Conservation (phyloP, 352 stramenopile species). For the Globisporangium splendens region DNA sequence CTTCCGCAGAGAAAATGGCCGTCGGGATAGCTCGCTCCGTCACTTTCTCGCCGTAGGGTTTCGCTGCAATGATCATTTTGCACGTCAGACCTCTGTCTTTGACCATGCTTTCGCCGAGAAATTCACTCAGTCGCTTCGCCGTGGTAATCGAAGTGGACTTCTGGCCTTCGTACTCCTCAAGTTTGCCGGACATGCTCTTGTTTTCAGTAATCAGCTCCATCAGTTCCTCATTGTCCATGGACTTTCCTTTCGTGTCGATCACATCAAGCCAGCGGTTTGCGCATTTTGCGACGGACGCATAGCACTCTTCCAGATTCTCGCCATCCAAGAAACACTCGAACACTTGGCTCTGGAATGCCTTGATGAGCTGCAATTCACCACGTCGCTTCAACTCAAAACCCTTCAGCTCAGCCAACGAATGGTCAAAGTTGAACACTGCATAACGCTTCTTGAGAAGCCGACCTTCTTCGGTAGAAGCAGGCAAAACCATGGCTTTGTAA, state of each 20-base stretch:
- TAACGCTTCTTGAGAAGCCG: slow-evolving; percentile 98
- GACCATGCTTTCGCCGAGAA: slow-evolving; percentile 97
- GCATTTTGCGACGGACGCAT: slow-evolving; percentile 94
- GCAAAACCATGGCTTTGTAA: slow-evolving; percentile 98
- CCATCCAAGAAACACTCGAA: slow-evolving; percentile 98
- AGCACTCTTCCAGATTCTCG: slow-evolving; percentile 92
- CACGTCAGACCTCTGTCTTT: slow-evolving; percentile 98
- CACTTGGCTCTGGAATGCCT: slow-evolving; percentile 98
- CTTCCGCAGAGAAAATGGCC: slow-evolving; percentile 97
- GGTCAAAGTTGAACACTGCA: slow-evolving; percentile 85
- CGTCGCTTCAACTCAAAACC: slow-evolving; percentile 99
- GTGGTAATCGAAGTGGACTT: slow-evolving; percentile 98
- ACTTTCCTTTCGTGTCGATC: slow-evolving; percentile 93
- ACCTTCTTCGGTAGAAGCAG: slow-evolving; percentile 97
- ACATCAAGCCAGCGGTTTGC: slow-evolving; percentile 99
- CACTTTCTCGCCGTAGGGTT: slow-evolving; percentile 92
- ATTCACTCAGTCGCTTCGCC: slow-evolving; percentile 95
- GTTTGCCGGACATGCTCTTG: slow-evolving; percentile 96
- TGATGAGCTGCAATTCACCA: slow-evolving; percentile 98
- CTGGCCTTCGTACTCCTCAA: slow-evolving; percentile 96
- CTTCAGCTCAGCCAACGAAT: slow-evolving; percentile 77
- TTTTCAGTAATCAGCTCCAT: slow-evolving; percentile 99
- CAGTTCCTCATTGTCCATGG: slow-evolving; percentile 96
- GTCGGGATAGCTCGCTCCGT: slow-evolving; percentile 97
- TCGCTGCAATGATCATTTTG: slow-evolving; percentile 96